Evolutionary conservation across 2,329 filamentous ascomycete species (phyloP).

Genomic region (Penicillium psychrosexuale): DNA sequence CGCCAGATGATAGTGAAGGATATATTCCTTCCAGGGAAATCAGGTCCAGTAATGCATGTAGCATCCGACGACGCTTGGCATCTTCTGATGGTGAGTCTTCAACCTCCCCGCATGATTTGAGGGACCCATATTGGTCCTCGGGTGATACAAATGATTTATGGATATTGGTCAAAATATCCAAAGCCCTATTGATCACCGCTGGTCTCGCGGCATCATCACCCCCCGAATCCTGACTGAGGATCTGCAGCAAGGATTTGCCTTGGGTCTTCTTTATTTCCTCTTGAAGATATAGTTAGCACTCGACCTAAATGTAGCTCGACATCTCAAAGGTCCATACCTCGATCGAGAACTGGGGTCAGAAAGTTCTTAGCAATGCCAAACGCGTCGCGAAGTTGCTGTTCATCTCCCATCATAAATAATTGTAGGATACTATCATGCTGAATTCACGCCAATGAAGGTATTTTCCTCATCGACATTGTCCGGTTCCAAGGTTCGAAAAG

Average conservation of each 20-base stretch:
- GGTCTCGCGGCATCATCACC: conserved; percentile 19
- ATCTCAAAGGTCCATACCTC: conserved; percentile 36
- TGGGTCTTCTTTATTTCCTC: conserved; percentile 39
- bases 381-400: conserved; percentile 24
- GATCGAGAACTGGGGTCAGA: conserved; percentile 39
- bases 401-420: conserved; percentile 29
- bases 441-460: background rate
- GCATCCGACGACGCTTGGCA: conserved; percentile 39
- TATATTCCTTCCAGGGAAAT: conserved; percentile 47
- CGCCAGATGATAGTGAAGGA: conserved; percentile 42
- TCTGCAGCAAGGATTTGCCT: conserved; percentile 36
- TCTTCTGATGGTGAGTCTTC: conserved; percentile 38
- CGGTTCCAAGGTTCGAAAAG: background rate
- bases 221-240: conserved; percentile 22
- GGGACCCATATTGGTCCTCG: conserved; percentile 6
- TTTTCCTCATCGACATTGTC: background rate
- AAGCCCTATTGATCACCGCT: conserved; percentile 33
- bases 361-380: conserved; percentile 38
- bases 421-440: background rate
- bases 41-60: conserved; percentile 44
- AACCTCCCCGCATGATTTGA: conserved; percentile 3
- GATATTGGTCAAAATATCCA: conserved; percentile 35
- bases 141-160: conserved; percentile 35
- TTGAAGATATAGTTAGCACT: conserved; percentile 33
- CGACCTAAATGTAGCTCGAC: conserved; percentile 2